Percentiles rank a stretch among this genome's conserved stretches.
Conservation (phyloP, 164 flowering plant genomes). For the Nymphaea colorata region DNA sequence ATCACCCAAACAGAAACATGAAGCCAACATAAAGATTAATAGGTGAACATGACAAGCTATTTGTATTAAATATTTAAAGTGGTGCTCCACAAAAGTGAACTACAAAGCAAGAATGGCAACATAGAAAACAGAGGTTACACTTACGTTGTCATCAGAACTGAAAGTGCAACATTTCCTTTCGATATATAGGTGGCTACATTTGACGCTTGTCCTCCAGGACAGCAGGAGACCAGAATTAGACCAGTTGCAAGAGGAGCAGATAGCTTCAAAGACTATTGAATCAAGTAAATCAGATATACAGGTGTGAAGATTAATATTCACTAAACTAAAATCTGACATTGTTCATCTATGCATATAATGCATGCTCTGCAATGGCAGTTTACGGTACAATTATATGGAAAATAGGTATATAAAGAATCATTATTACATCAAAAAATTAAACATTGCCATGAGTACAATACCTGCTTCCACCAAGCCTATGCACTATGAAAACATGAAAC, state of each 20-base stretch:
- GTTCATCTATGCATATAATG: neutral
- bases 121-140: slow-evolving; percentile 5
- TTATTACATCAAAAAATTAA: too few species aligned
- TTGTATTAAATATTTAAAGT: neutral
- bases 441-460: too few species aligned
- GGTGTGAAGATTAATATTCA: slow-evolving; percentile 5
- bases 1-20: too few species aligned
- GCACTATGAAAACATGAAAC: too few species aligned
- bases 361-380: too few species aligned
- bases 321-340: neutral
- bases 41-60: too few species aligned
- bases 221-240: slow-evolving; percentile 93
- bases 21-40: too few species aligned
- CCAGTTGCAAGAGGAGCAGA: slow-evolving; percentile 99
- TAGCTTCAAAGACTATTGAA: slow-evolving; percentile 50
- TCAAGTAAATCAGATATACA: slow-evolving; percentile 13
- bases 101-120: neutral
- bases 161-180: slow-evolving; percentile 95
- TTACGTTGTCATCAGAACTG: slow-evolving; percentile 99
- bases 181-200: slow-evolving; percentile 98
- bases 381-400: too few species aligned
- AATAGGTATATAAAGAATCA: too few species aligned
- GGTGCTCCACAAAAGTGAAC: neutral
- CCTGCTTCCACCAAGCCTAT: too few species aligned
- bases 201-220: slow-evolving; percentile 99